Conservation (phyloP, 805 yeast species). For the Myxozyma sirexii region DNA sequence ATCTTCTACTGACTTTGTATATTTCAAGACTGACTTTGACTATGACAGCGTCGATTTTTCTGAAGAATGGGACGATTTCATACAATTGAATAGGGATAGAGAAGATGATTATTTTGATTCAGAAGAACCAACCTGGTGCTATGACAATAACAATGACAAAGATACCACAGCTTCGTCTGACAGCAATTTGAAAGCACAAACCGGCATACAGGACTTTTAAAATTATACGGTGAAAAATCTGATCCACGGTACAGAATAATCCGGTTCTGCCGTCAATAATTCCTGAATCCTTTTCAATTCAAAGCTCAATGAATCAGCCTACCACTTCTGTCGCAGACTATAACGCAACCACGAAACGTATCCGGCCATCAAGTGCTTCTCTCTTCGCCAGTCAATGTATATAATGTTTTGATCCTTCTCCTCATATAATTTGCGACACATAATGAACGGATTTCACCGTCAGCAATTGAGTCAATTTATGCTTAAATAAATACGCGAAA, state of each 20-base stretch:
- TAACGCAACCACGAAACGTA: no score
- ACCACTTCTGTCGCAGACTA: no score
- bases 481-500: not conserved
- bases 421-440: no score
- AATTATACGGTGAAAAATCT: not conserved
- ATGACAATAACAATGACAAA: not conserved
- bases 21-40: conserved; percentile 24
- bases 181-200: conserved; percentile 19
- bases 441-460: not conserved
- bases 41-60: conserved; percentile 28
- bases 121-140: conserved; percentile 24
- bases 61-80: conserved; percentile 27
- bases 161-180: not conserved
- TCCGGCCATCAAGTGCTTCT: no score
- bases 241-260: no score
- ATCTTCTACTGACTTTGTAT: not conserved
- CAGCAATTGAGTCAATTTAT: no score
- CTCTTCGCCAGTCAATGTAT: no score
- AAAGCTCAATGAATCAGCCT: no score
- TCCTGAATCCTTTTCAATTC: no score
- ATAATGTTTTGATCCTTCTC: no score
- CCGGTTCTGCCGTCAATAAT: no score
- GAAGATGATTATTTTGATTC: conserved; percentile 29
- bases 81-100: conserved; percentile 21
- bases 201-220: conserved; percentile 29